Evolutionary conservation across 176 grass and related monocot genomes (phyloP).

Genomic region (Aegilops umbellulata): DNA sequence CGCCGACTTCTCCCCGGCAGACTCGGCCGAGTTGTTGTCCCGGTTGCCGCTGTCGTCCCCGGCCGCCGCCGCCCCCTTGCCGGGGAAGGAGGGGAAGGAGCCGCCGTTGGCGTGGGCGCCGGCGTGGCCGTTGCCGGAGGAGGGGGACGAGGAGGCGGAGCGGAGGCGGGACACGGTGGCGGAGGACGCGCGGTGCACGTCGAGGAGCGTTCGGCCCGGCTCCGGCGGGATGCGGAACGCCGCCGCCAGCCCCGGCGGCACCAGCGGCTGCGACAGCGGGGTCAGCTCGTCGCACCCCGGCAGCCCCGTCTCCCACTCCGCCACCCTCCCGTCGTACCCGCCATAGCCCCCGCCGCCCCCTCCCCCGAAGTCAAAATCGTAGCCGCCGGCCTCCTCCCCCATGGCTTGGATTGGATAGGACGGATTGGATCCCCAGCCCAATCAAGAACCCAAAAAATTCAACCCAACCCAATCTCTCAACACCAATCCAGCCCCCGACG

Average conservation of each 20-base stretch:
- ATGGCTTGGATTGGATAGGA: constrained; percentile 32
- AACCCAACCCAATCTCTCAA: too few species aligned
- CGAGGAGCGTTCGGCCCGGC: constrained; percentile 51
- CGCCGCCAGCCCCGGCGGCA: constrained; percentile 57
- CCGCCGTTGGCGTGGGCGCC: background rate
- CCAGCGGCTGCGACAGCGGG: constrained; percentile 69
- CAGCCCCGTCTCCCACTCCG: constrained; percentile 78
- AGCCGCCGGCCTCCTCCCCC: constrained; percentile 46
- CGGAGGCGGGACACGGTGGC: constrained; percentile 63
- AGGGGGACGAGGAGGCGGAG: constrained; percentile 1
- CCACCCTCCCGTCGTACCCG: constrained; percentile 35
- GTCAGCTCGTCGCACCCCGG: constrained; percentile 58
- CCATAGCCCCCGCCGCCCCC: background rate
- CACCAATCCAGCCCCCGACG: background rate
- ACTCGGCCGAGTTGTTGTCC: constrained; percentile 13
- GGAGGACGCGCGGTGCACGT: constrained; percentile 68
- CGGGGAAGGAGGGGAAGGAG: background rate
- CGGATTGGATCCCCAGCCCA: background rate
- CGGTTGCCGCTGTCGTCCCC: constrained; percentile 22
- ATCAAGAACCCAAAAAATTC: background rate
- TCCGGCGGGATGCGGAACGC: constrained; percentile 88
- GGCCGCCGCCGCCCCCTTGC: background rate
- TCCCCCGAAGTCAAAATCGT: constrained; percentile 10
- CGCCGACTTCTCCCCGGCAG: background rate
- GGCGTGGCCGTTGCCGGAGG: background rate